Base-by-base conservation (phyloP, 2,329 filamentous ascomycete species). In the Colletotrichum tropicicola region DNA sequence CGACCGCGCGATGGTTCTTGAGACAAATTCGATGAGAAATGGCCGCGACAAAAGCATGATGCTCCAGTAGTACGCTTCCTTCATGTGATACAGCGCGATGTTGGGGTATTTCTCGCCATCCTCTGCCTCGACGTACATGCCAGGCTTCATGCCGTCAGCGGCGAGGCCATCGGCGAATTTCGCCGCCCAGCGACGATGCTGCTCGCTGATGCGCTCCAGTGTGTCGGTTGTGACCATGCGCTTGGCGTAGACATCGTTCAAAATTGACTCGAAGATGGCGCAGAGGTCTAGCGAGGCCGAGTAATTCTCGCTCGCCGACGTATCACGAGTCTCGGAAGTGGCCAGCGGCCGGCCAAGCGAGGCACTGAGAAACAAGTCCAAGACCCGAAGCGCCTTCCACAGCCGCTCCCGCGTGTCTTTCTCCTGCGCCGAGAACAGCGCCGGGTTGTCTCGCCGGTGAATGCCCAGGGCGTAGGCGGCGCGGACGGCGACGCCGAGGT, bases 11-110 rank as follows among this genome's bases (percentile, higher is more conserved):
- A 69, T 63, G 51, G 30, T 68, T 48, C 5, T 65, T 6, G 56
- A 68, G 17, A 72, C 70, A 37, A 41, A 62, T n/a, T 78, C 73
- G 37, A 78, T 70, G 0, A 80, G 70, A 17, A 78, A 79, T 0
- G 77, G 78, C 5, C 76, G 71, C 0, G 78, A 77, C 0, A 79
- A 45, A 1, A 80, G 68, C 68, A 80, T 78, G 13, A 80, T 74
- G 0, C 75, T 74, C 75, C 75, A 79, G 56, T 79, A 79, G 2
- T 77, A 78, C 0, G 75, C 77, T 21, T 75, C 68, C 32, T 78
- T 78, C 8, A 80, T 65, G 21, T 80, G 70, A 27, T 65, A 68
- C 9, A 76, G 69, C 13, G 71, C 71, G 19, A 75, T 70, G 49
- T 74, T 74, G 3, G 71, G 72, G 6, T 66, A 56, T 4, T 64